Conservation (phyloP, 2,329 filamentous ascomycete genomes). For the Whalleya microplaca region DNA sequence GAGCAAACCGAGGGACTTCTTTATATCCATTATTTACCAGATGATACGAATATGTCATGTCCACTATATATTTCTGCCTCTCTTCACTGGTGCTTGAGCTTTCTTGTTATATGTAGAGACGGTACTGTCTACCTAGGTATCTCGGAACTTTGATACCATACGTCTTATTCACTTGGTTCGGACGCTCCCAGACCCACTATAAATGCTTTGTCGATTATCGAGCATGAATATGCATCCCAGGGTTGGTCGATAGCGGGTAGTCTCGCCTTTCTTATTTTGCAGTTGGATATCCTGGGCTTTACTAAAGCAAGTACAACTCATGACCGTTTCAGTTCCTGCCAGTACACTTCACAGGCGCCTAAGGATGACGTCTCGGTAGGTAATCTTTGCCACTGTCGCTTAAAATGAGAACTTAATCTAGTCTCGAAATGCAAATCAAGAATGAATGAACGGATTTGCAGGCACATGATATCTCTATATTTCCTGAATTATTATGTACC, state of each 20-base stretch:
- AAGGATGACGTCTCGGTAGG: background rate
- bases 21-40: background rate
- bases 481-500: background rate
- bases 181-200: slow-evolving; percentile 17
- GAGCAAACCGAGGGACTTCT: background rate
- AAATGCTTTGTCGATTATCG: slow-evolving; percentile 1
- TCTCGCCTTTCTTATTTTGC: background rate
- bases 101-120: too few species aligned
- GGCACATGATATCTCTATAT: background rate
- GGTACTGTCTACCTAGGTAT: slow-evolving; percentile 12
- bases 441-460: too few species aligned
- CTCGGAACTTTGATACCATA: slow-evolving; percentile 28
- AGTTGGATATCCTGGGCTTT: background rate
- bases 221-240: slow-evolving; percentile 11
- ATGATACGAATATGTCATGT: background rate
- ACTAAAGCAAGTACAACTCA: background rate
- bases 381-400: background rate
- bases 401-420: too few species aligned
- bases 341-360: background rate
- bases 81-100: background rate
- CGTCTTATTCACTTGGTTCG: slow-evolving; percentile 24
- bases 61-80: background rate
- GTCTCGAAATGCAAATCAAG: too few species aligned
- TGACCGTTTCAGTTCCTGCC: background rate
- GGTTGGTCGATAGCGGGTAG: slow-evolving; percentile 3